phyloP scores from a whole-genome alignment of 768 basidiomycete species.

The Mycena maculata region DNA sequence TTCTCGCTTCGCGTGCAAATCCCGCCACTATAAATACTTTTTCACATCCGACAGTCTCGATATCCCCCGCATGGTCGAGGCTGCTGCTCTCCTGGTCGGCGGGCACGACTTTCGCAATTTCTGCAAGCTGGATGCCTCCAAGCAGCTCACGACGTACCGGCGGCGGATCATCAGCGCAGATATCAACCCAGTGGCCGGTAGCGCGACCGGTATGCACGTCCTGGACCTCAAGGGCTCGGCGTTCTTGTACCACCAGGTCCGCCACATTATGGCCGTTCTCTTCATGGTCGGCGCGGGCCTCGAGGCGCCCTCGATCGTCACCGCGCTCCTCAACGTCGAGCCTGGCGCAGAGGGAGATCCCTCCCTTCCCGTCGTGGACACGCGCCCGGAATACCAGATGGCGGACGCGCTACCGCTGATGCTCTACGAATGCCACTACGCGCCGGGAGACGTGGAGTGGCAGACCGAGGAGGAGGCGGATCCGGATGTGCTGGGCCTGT shows the following conservation, averaged over 20 bases:
- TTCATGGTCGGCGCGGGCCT: slow-evolving; percentile 88
- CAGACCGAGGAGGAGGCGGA: slow-evolving; percentile 54
- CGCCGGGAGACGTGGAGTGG: slow-evolving; percentile 77
- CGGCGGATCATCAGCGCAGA: slow-evolving; percentile 76
- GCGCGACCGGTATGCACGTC: slow-evolving; percentile 62
- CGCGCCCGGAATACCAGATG: slow-evolving; percentile 94
- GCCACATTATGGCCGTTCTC: slow-evolving; percentile 92
- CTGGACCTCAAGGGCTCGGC: slow-evolving; percentile 89
- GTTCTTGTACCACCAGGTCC: slow-evolving; percentile 95
- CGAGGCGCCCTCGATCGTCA: slow-evolving; percentile 77
- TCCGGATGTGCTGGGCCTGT: slow-evolving; percentile 44
- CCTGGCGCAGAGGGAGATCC: slow-evolving; percentile 51
- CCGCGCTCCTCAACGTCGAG: slow-evolving; percentile 78
- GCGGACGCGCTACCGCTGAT: slow-evolving; percentile 91
- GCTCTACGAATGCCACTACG: slow-evolving; percentile 90
- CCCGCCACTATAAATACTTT: slow-evolving; percentile 98
- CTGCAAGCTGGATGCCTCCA: slow-evolving; percentile 91
- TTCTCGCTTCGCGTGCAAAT: slow-evolving; percentile 87
- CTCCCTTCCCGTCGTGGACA: slow-evolving; percentile 60
- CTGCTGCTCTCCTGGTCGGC: slow-evolving; percentile 78
- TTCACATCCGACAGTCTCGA: slow-evolving; percentile 80
- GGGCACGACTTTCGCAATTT: slow-evolving; percentile 97
- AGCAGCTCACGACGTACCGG: slow-evolving; percentile 87
- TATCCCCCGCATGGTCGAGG: slow-evolving; percentile 79
- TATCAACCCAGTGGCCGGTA: slow-evolving; percentile 59